Percentiles rank a stretch among this genome's conserved stretches.
These are phyloP conservation scores for Rhodamnia rubescens DNA, from an alignment of 345 rosid species.

Conservation along the genomic window DNA sequence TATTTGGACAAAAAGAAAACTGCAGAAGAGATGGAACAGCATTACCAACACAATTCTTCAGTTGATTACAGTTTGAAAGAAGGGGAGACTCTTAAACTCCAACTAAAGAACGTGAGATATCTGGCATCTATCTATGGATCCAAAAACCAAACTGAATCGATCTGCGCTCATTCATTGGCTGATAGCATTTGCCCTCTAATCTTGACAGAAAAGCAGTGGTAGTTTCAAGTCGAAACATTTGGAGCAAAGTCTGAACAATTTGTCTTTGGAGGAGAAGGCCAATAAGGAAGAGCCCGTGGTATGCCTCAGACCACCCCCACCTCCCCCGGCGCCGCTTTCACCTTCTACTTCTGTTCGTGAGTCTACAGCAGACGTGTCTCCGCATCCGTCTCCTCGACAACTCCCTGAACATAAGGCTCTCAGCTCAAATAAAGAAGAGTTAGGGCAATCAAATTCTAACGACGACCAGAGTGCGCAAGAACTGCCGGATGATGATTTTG, in stretches of 20 bases:
- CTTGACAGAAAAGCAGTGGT: slow-evolving; percentile 29
- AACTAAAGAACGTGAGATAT: slow-evolving; percentile 56
- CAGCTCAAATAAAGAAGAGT: slow-evolving; percentile 10
- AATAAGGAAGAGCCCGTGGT: slow-evolving; percentile 37
- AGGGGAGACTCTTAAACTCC: slow-evolving; percentile 81
- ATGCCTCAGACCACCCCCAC: slow-evolving; percentile 70
- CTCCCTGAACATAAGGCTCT: slow-evolving; percentile 9
- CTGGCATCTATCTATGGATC: not conserved
- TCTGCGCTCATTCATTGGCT: not conserved
- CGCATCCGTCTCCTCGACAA: slow-evolving; percentile 17
- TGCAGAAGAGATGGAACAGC: slow-evolving; percentile 99
- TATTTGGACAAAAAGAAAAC: slow-evolving; percentile 93
- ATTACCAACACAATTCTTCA: slow-evolving; percentile 64
- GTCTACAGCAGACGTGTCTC: slow-evolving; percentile 26
- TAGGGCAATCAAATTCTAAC: slow-evolving; percentile 14
- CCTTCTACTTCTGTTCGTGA: slow-evolving; percentile 23
- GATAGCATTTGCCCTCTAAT: not conserved
- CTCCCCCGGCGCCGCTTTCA: slow-evolving; percentile 59
- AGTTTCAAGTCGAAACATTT: slow-evolving; percentile 35
- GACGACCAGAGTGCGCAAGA: slow-evolving; percentile 30
- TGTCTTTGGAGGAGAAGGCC: slow-evolving; percentile 50
- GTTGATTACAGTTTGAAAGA: slow-evolving; percentile 88
- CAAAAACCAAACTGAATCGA: not conserved
- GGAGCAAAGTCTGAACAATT: slow-evolving; percentile 48
- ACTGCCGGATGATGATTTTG: slow-evolving; percentile 75